A percentile compares a stretch with the other conserved stretches of the same genome.
Evolutionary conservation across 352 stramenopile species (phyloP).

Genomic region (Phytophthora rubi): DNA sequence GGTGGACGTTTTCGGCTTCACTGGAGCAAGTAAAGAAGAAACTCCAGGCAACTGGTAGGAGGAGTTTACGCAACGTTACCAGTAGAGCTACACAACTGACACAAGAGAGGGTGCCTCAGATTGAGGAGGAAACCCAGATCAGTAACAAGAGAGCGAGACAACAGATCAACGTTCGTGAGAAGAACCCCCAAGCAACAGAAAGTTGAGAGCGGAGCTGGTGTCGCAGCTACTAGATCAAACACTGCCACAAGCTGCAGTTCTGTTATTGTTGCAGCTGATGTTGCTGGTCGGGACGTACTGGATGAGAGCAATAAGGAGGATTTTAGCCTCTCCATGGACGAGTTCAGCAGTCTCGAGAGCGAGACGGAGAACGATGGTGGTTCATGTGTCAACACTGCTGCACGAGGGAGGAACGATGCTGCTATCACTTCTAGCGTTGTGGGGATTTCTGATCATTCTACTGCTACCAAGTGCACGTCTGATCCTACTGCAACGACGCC

Average conservation of each 20-base stretch:
- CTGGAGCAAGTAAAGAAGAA: slow-evolving; percentile 18
- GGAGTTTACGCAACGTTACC: not conserved
- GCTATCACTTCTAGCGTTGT: not conserved
- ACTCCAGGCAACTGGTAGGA: not conserved
- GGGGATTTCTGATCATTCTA: not conserved
- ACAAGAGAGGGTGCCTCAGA: not conserved
- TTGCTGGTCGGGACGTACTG: not conserved
- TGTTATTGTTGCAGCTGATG: not conserved
- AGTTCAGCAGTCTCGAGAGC: not conserved
- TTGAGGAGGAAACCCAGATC: not conserved
- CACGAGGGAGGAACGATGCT: not conserved
- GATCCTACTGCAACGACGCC: not conserved
- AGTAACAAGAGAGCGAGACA: not conserved
- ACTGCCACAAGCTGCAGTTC: not conserved
- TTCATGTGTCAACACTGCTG: not conserved
- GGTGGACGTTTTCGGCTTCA: slow-evolving; percentile 16
- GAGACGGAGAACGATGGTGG: not conserved
- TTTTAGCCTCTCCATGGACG: not conserved
- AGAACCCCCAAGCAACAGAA: slow-evolving; percentile 7
- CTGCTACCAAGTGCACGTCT: not conserved
- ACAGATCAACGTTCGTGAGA: not conserved
- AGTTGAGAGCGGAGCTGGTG: not conserved
- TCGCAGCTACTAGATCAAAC: not conserved
- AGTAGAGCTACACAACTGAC: not conserved
- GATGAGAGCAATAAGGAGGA: not conserved